Evolutionary conservation across 179 eudicot genomes (phyloP).

Genomic region (Amaranthus tricolor): DNA sequence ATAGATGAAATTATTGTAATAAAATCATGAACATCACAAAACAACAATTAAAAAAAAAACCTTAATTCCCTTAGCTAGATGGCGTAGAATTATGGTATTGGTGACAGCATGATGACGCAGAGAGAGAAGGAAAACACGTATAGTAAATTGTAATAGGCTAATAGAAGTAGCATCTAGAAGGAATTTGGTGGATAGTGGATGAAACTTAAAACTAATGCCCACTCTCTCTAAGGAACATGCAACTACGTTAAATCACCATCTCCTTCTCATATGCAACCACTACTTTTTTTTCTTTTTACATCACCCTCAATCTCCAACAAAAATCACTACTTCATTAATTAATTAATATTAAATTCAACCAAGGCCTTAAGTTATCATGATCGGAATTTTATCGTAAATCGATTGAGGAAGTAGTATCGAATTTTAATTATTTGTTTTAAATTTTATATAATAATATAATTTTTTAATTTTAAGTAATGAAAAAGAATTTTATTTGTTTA

Average conservation of each 20-base stretch:
- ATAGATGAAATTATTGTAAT: too few relatives aligned
- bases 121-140: background rate
- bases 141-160: background rate
- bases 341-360: too few relatives aligned
- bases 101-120: conserved; percentile 26
- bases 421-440: too few relatives aligned
- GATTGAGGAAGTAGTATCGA: too few relatives aligned
- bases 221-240: conserved; percentile 15
- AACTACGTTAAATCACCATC: conserved; percentile 4
- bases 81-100: conserved; percentile 20
- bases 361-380: too few relatives aligned
- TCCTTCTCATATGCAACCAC: background rate
- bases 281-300: background rate
- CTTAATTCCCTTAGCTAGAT: background rate
- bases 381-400: too few relatives aligned
- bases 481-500: too few relatives aligned
- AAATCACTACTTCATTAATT: too few relatives aligned
- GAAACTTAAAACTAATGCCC: background rate
- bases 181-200: background rate
- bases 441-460: too few relatives aligned
- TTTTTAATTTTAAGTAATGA: too few relatives aligned
- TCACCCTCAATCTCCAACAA: background rate
- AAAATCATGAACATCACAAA: too few relatives aligned
- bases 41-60: background rate
- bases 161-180: background rate